Conservation (phyloP, 495 filamentous ascomycete genomes). For the Stereocaulon alpinum region DNA sequence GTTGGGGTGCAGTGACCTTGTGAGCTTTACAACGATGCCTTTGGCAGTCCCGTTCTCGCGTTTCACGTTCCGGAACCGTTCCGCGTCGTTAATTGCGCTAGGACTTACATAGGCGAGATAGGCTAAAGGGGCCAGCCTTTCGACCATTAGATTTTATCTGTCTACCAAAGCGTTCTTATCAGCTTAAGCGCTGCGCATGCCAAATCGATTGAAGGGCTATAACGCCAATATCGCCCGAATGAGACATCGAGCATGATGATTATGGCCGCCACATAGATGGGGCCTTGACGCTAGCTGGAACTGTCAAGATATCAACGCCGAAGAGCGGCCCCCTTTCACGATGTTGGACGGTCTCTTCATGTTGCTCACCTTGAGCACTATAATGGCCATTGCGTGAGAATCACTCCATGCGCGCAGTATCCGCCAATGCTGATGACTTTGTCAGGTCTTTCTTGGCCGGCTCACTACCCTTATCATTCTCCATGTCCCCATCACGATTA, state of each 20-base stretch:
- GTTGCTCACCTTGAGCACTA: slow-evolving; percentile 71
- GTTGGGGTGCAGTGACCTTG: neutral
- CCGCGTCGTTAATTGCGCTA: neutral
- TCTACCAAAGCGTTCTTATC: neutral
- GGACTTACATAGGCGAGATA: slow-evolving; percentile 9
- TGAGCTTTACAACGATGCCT: neutral
- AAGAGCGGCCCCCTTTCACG: slow-evolving; percentile 7
- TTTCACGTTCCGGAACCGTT: neutral
- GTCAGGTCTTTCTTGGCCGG: slow-evolving; percentile 88
- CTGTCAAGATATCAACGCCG: neutral
- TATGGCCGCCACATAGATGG: neutral
- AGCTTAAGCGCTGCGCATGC: neutral
- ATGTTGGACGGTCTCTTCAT: slow-evolving; percentile 73
- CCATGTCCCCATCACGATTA: slow-evolving; percentile 78
- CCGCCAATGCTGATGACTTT: slow-evolving; percentile 22
- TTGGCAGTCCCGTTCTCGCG: neutral
- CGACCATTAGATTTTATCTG: no score
- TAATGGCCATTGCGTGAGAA: slow-evolving; percentile 90
- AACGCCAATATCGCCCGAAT: neutral
- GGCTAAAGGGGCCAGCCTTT: slow-evolving; percentile 3
- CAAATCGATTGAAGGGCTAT: no score
- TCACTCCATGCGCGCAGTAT: slow-evolving; percentile 3
- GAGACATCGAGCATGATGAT: neutral
- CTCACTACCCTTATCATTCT: slow-evolving; percentile 81
- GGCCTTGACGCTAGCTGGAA: neutral